Conservation (phyloP, 1,284 basidiomycete species). For the Bjerkandera adusta region DNA sequence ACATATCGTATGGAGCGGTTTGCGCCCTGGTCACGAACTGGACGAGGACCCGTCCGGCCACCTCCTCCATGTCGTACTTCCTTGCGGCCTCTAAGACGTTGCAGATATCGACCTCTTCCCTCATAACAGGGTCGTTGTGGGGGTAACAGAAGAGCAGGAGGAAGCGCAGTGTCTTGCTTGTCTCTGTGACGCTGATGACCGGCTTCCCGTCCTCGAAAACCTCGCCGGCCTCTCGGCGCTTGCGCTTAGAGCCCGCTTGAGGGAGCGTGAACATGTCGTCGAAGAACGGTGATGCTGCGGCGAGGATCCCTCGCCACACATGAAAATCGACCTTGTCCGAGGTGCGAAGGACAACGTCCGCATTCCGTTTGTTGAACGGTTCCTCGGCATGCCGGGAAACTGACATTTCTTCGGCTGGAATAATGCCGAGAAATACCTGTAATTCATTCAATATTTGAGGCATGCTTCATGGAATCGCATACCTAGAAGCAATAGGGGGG, state of each 20-base stretch:
- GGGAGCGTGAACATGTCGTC: constrained; percentile 4
- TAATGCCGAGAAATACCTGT: too few species aligned
- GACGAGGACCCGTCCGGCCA: background rate
- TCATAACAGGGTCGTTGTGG: background rate
- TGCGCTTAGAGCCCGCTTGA: background rate
- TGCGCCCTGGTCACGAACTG: background rate
- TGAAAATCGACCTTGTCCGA: constrained; percentile 7
- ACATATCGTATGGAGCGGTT: constrained; percentile 1
- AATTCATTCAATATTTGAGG: too few species aligned
- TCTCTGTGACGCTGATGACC: constrained; percentile 1
- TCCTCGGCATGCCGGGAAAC: too few species aligned
- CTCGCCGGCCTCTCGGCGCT: too few species aligned
- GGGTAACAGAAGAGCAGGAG: constrained; percentile 9
- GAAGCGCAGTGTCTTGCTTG: background rate
- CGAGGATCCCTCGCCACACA: constrained; percentile 1
- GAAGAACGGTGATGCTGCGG: constrained; percentile 5
- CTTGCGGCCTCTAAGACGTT: constrained; percentile 7
- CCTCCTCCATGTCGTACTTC: constrained; percentile 12
- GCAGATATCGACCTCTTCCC: background rate
- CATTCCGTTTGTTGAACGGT: constrained; percentile 5
- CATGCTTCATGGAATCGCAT: too few species aligned
- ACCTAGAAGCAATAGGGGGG: too few species aligned
- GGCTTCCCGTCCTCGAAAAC: constrained; percentile 4
- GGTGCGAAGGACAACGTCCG: constrained; percentile 5
- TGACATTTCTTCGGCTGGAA: too few species aligned